Conservation (phyloP, 345 rosid species). For the Moricandia arvensis region DNA sequence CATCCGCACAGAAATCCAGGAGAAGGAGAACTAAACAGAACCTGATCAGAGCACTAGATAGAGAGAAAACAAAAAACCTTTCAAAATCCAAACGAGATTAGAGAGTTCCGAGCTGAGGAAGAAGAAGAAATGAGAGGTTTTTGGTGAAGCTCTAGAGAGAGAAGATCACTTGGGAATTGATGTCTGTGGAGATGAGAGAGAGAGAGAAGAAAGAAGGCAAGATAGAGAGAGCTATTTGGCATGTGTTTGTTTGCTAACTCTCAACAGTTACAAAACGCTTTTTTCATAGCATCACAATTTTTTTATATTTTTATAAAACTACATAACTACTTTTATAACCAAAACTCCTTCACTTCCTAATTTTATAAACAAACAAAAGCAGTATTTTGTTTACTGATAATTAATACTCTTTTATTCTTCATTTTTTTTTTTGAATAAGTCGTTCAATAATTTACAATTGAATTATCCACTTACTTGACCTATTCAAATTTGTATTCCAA, state of each 20-base stretch:
- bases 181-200: slow-evolving; percentile 26
- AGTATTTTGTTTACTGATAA: too few species aligned
- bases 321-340: too few species aligned
- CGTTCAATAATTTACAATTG: neutral
- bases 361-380: too few species aligned
- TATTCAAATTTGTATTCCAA: neutral
- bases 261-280: slow-evolving; percentile 32
- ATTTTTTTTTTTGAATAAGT: neutral
- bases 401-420: neutral
- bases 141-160: slow-evolving; percentile 7
- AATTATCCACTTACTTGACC: neutral
- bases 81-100: slow-evolving; percentile 11
- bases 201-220: slow-evolving; percentile 1
- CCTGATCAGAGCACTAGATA: slow-evolving; percentile 17
- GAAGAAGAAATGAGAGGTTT: neutral
- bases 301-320: neutral
- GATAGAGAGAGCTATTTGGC: slow-evolving; percentile 12
- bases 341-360: too few species aligned
- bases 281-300: neutral
- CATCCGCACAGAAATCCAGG: slow-evolving; percentile 25
- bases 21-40: neutral
- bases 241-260: slow-evolving; percentile 35
- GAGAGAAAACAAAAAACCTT: neutral
- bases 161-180: slow-evolving; percentile 22
- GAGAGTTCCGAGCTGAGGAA: neutral